Conservation (phyloP, 768 basidiomycete genomes). For the Hericium rajendrae region DNA sequence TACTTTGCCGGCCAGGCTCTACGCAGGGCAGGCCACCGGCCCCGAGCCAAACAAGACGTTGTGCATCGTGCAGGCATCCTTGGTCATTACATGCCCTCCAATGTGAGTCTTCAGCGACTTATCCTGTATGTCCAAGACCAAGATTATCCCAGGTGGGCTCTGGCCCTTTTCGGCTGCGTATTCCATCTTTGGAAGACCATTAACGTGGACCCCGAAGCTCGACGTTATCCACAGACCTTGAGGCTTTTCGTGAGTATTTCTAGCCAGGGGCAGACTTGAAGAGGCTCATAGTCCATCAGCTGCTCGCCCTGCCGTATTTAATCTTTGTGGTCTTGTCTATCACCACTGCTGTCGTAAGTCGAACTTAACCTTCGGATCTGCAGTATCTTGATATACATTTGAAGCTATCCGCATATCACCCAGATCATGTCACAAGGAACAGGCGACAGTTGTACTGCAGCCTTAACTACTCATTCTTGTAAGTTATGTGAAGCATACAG, state of each 20-base stretch:
- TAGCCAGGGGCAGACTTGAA: no score
- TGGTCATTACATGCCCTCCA: slow-evolving; percentile 20
- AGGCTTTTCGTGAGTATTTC: no score
- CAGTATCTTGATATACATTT: neutral
- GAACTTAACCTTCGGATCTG: neutral
- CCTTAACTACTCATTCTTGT: neutral
- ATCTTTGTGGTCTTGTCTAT: neutral
- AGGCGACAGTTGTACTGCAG: neutral
- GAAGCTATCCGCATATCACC: neutral
- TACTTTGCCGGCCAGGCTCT: slow-evolving; percentile 22
- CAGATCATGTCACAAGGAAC: neutral
- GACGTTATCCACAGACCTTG: no score
- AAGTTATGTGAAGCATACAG: neutral
- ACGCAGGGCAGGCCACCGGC: slow-evolving; percentile 27
- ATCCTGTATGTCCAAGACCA: neutral
- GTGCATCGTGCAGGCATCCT: slow-evolving; percentile 35
- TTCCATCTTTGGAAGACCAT: neutral
- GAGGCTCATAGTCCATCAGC: neutral
- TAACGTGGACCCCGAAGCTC: neutral
- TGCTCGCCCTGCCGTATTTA: neutral
- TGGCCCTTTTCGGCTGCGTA: neutral
- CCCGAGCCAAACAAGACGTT: slow-evolving; percentile 28
- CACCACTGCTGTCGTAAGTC: neutral
- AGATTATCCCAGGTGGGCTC: neutral
- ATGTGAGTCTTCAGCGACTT: slow-evolving; percentile 10